A percentile compares a stretch with the other conserved stretches of the same genome.
Conservation (phyloP, 129 eudicot genomes). For the Flaveria trinervia region DNA sequence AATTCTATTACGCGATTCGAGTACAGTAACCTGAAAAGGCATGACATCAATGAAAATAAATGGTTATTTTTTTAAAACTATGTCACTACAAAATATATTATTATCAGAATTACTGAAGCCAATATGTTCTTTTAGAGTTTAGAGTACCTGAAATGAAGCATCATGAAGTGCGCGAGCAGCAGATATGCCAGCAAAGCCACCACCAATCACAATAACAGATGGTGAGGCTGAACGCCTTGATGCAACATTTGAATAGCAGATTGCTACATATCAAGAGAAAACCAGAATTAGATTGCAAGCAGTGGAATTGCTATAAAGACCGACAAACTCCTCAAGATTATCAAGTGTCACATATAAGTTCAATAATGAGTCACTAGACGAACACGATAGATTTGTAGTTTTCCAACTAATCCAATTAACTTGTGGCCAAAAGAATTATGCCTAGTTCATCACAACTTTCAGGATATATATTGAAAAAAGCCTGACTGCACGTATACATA, state of each 20-base stretch:
- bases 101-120: conserved; percentile 9
- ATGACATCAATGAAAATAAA: conserved; percentile 4
- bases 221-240: conserved; percentile 63
- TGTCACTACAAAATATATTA: conserved; percentile 14
- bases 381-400: conserved; percentile 4
- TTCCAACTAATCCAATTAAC: background rate
- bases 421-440: conserved; percentile 1
- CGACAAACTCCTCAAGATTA: conserved; percentile 6
- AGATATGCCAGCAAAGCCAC: conserved; percentile 89
- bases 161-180: conserved; percentile 97
- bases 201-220: conserved; percentile 87
- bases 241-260: conserved; percentile 51
- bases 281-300: conserved; percentile 23
- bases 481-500: background rate
- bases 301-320: conserved; percentile 17
- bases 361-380: background rate
- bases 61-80: background rate
- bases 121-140: background rate
- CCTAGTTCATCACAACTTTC: background rate
- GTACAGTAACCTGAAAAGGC: conserved; percentile 62
- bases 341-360: background rate
- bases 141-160: conserved; percentile 89
- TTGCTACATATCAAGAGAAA: conserved; percentile 38
- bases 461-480: conserved; percentile 3
- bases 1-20: conserved; percentile 92